Evolutionary conservation across 345 rosid genomes (phyloP).

Genomic region (Atalantia buxifolia): DNA sequence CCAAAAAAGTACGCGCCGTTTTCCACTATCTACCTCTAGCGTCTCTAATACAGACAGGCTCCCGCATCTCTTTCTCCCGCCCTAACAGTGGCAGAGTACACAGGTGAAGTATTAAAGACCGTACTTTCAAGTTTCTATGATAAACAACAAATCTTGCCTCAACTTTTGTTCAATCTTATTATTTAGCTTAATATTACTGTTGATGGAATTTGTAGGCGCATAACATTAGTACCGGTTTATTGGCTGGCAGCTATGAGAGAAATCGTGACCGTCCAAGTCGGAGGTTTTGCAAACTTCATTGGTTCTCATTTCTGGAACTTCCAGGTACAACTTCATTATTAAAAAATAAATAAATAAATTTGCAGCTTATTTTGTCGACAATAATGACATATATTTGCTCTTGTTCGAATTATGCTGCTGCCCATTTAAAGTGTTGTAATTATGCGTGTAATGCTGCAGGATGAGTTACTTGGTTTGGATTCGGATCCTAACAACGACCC

Average conservation of each 20-base stretch:
- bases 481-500: conserved; percentile 65
- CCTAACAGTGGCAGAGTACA: neutral
- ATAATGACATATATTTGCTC: neutral
- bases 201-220: neutral
- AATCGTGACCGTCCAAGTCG: conserved; percentile 78
- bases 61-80: too few relatives aligned
- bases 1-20: too few relatives aligned
- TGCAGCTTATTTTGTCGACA: neutral
- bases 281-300: conserved; percentile 81
- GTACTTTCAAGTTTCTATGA: neutral
- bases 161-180: neutral
- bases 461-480: conserved; percentile 85
- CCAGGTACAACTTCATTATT: conserved; percentile 46
- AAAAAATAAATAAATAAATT: too few relatives aligned
- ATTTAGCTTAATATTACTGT: neutral
- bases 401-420: neutral
- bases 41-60: too few relatives aligned
- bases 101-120: neutral
- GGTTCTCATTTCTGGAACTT: conserved; percentile 99
- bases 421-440: neutral
- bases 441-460: conserved; percentile 34
- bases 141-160: neutral
- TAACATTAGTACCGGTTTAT: neutral
- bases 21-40: too few relatives aligned
- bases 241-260: conserved; percentile 57